Evolutionary conservation across 2,329 filamentous ascomycete genomes (phyloP), one percentile per base, ranked within the genome.

Genomic region (Aspergillus phoenicis): DNA sequence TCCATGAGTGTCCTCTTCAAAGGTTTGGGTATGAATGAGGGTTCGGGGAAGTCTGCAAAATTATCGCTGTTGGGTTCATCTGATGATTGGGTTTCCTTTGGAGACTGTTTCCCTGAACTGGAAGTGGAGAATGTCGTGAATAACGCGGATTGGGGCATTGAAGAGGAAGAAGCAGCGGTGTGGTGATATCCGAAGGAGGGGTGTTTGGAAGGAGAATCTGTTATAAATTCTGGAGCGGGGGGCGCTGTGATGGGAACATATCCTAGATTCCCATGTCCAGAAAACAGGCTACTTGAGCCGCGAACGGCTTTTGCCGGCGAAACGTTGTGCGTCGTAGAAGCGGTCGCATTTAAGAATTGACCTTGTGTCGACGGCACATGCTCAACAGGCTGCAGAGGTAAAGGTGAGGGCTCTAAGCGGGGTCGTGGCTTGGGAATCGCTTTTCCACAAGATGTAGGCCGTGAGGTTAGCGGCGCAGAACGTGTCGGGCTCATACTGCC

Each of bases 291-390:
- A 59, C 82, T 84, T 45, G 79, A 78, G 68, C 80, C 80, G 67
- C 82, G 81, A 58, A 78, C 76, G 36, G 83, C 77, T 78, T 95
- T 96, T 70, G 84, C 85, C 10, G 91, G 91, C 58, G 91, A 96
- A 60, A 83, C 83, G 71, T 81, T 83, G 78, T 68, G 80, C 66
- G 66, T 77, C 71, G 62, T 76, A 62, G 74, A 70, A 57, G 81
- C 75, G 22, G 85, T 79, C 24, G 90, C 89, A 67, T 89, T 87
- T 68, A 94, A 83, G 59, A 88, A 79, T 68, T 89, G 83, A 76
- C 90, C 90, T 64, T 83, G 81, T 77, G 83, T 84, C 68, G 83
- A 74, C 56, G 68, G 62, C 55, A 62, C 62, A 64, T 76, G 75
- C 47, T 77, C 78, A 47, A 77, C 71, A 13, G 77, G 73, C 57